phyloP scores from a whole-genome alignment of 148 eudicot genomes.

The Fagopyrum tataricum region DNA sequence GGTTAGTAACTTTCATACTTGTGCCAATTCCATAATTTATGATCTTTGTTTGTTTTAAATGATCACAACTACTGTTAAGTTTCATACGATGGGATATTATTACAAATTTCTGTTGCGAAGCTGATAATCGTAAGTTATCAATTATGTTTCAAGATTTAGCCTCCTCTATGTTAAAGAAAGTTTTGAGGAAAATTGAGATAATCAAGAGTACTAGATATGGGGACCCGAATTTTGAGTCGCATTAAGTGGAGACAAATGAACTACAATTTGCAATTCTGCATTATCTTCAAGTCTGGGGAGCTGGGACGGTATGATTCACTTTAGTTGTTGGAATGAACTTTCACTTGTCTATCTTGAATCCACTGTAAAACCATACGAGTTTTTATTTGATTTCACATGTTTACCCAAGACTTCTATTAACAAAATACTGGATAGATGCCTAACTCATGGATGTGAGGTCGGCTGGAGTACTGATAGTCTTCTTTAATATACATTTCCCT shows the following conservation, averaged over 20 bases:
- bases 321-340: not conserved
- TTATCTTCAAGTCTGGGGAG: conserved; percentile 76
- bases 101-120: too few relatives aligned
- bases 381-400: conserved; percentile 3
- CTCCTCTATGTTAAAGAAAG: conserved; percentile 61
- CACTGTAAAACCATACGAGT: not conserved
- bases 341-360: not conserved
- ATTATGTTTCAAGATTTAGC: conserved; percentile 58
- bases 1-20: conserved; percentile 36
- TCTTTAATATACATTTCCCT: not conserved
- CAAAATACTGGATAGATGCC: not conserved
- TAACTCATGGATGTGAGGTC: not conserved
- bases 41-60: not conserved
- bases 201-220: conserved; percentile 84
- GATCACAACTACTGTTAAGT: not conserved
- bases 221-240: conserved; percentile 79
- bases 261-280: conserved; percentile 71
- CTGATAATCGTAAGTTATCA: not conserved
- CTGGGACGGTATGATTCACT: conserved; percentile 55
- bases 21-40: not conserved
- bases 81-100: not conserved
- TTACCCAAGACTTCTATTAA: not conserved
- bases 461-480: not conserved
- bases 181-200: conserved; percentile 66
- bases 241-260: conserved; percentile 82